Evolutionary conservation across 108 stramenopile genomes (phyloP), one percentile per base, ranked within the genome.

Genomic region (Craspedostauros australis): DNA sequence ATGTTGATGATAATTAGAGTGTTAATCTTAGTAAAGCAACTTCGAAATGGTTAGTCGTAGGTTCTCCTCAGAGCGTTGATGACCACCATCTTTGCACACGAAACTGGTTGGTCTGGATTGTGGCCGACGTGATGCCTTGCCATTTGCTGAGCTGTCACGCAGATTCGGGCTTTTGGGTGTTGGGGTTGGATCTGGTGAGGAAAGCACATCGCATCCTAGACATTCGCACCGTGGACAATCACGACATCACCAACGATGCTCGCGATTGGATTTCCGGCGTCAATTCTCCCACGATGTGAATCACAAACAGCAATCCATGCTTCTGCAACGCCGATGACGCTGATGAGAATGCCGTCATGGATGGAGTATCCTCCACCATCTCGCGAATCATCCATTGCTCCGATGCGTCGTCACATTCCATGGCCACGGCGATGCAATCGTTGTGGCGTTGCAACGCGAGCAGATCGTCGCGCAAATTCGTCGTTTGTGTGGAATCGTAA

Each of bases 331-430:
- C 82, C 16, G 78, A 79, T 32, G 62, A 56, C 22, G 54, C 53
- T 4, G 69, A 70, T 19, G 78, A 79, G 54, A 76, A 79, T 0
- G 82, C 82, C 1, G 77, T 76, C 82, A 79, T 75, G 43, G 62
- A 69, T 18, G 78, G 82, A 36, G 55, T 77, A 43, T 84, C 82
- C 46, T 84, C 82, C 25, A 84, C 68, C 16, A 84, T 76, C 55
- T 84, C 82, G 27, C 82, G 68, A 57, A 79, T 79, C 22, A 56
- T 62, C 28, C 79, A 38, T 57, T 84, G 82, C 19, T 68, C 63
- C 40, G 73, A 61, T 12, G 22, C 31, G 6, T 60, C 46, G 6
- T 50, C 47, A 40, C 77, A 79, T 15, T 42, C 32, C 5, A 84
- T 28, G 31, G 74, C 67, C 7, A 79, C 42, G 12, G 68, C 78